Evolutionary conservation across 2,329 filamentous ascomycete genomes (phyloP).

Genomic region (Pyricularia sp.): DNA sequence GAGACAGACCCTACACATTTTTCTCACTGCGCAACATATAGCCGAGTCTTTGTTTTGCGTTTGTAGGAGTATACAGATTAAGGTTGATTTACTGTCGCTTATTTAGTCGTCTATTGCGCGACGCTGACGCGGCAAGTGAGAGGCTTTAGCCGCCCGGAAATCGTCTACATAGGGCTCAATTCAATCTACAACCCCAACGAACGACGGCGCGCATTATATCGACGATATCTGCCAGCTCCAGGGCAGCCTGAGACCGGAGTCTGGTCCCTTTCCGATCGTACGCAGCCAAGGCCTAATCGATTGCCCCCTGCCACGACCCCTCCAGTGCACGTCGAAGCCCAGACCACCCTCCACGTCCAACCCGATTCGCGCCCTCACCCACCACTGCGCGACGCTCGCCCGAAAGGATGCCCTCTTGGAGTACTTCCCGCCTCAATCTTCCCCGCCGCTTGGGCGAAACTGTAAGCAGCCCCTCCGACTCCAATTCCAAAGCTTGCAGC

Average conservation of each 20-base stretch:
- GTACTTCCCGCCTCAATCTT: constrained; percentile 10
- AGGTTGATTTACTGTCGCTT: neutral
- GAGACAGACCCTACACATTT: neutral
- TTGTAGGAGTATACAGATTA: neutral
- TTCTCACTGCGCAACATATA: neutral
- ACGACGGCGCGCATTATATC: neutral
- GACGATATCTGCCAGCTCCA: neutral
- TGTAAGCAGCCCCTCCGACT: constrained; percentile 20
- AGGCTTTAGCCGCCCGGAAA: neutral
- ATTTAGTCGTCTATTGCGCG: neutral
- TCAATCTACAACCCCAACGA: neutral
- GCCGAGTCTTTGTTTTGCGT: neutral
- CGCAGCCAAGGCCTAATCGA: neutral
- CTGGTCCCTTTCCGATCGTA: neutral
- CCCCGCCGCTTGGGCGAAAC: constrained; percentile 35
- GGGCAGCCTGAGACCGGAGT: neutral
- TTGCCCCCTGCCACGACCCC: neutral
- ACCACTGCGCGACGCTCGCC: neutral
- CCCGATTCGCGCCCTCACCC: neutral
- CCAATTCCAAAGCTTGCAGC: constrained; percentile 9
- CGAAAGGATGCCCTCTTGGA: constrained; percentile 7
- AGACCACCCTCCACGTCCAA: neutral
- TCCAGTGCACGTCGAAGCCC: neutral
- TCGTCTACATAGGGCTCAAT: neutral
- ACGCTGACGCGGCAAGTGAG: neutral